Evolutionary conservation across 768 basidiomycete species (phyloP), one percentile per base, ranked within the genome.

Genomic region (Boletus coccyginus): DNA sequence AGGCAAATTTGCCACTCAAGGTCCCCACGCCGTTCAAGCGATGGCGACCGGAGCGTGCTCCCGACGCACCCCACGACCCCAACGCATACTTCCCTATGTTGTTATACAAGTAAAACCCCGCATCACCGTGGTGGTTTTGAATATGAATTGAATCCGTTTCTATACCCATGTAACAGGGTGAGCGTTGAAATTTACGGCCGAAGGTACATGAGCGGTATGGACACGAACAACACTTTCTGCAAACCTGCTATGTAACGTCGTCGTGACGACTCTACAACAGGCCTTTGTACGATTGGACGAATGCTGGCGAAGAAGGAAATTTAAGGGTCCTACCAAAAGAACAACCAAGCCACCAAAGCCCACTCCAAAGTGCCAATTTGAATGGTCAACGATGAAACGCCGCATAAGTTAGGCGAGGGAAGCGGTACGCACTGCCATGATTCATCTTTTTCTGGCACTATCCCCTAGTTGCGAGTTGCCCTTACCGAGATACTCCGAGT

Each of bases 81-180:
- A 71, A 87, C 65, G 77, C 87, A 3, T 94, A 94, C 73, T 96
- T 92, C 74, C 90, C 91, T 12, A 91, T 93, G 90, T 65, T 75
- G 43, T 67, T 92, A 56, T 86, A 85, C 77, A 80, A 76, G 68
- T 81, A 58, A 58, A 56, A 32, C 35, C 17, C 2, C n/a, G 35
- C 19, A 21, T 44, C 39, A 19, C 42, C 40, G 24, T 50, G 52
- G 51, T 48, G 17, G 40, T 53, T 32, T 47, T 14, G 40, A 50
- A 43, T 32, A 38, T 51, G 14, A 50, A 57, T 71, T 65, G 14
- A 65, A 46, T 72, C 55, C 54, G 76, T 46, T 67, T 55, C 69
- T 61, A 50, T 80, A 59, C 3, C 73, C 78, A 6, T 46, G 14
- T 47, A 35, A 35, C 58, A 33, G 44, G 46, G 44, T 41, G 35